Conservation (phyloP, 2,329 filamentous ascomycete species). For the Piedraia hortae region DNA sequence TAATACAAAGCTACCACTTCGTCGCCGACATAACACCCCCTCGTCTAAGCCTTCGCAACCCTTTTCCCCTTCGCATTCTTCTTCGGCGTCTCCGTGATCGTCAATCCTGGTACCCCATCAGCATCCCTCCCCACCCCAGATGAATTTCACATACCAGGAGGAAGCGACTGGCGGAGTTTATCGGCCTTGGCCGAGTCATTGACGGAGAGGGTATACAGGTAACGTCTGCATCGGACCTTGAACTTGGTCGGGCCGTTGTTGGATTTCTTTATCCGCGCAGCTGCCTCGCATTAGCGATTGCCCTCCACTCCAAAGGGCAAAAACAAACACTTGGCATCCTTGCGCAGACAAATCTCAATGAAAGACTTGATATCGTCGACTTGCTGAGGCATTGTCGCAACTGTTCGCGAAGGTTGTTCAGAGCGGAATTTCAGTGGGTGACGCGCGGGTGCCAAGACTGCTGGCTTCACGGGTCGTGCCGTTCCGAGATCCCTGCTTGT, state of each 20-base stretch:
- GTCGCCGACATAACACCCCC: too few relatives aligned
- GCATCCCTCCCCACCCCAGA: slow-evolving; percentile 1
- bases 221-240: slow-evolving; percentile 88
- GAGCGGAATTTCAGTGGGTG: too few relatives aligned
- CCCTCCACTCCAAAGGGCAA: neutral
- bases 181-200: slow-evolving; percentile 99
- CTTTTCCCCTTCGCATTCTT: slow-evolving; percentile 32
- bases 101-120: slow-evolving; percentile 14
- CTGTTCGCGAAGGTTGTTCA: too few relatives aligned
- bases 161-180: slow-evolving; percentile 98
- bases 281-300: slow-evolving; percentile 8
- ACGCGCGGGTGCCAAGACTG: too few relatives aligned
- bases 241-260: slow-evolving; percentile 81
- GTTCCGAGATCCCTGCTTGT: too few relatives aligned
- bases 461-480: too few relatives aligned
- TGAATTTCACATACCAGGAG: slow-evolving; percentile 48
- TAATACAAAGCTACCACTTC: too few relatives aligned
- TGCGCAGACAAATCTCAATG: slow-evolving; percentile 99
- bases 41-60: slow-evolving; percentile 13
- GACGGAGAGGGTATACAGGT: slow-evolving; percentile 94
- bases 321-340: slow-evolving; percentile 93
- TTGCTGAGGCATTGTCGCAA: slow-evolving; percentile 97
- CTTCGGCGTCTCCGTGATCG: slow-evolving; percentile 32
- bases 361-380: slow-evolving; percentile 98
- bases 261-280: slow-evolving; percentile 52